Evolutionary conservation across 2,329 filamentous ascomycete species (phyloP).

Genomic region (Diplodia seriata): DNA sequence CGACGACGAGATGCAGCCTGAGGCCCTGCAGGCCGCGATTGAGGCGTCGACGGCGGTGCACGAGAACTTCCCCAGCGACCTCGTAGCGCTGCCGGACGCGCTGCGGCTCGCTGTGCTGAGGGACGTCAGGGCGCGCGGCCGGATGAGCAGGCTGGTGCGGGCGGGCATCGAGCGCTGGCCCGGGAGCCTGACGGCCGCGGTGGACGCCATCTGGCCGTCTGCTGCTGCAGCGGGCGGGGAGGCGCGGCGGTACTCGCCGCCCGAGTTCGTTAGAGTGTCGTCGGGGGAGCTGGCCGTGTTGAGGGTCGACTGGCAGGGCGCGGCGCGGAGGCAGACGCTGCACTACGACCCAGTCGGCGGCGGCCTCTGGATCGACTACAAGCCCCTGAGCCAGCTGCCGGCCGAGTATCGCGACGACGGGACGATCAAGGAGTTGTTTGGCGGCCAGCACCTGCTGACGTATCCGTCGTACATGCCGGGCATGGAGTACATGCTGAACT

Average conservation of each 20-base stretch:
- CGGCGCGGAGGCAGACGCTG: constrained; percentile 43
- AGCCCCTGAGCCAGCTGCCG: constrained; percentile 61
- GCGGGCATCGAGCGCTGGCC: constrained; percentile 46
- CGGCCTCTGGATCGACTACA: constrained; percentile 57
- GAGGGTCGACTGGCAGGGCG: neutral
- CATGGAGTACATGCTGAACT: constrained; percentile 60
- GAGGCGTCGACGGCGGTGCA: constrained; percentile 55
- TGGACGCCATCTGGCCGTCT: constrained; percentile 55
- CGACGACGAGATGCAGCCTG: constrained; percentile 5
- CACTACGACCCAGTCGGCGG: constrained; percentile 58
- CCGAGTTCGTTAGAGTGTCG: constrained; percentile 36
- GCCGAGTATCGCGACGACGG: constrained; percentile 54
- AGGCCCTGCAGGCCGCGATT: constrained; percentile 44
- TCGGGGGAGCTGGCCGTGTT: neutral
- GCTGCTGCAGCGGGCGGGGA: constrained; percentile 41
- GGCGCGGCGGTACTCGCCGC: constrained; percentile 35
- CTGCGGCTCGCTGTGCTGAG: constrained; percentile 54
- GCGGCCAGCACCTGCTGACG: constrained; percentile 58
- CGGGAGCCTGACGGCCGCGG: constrained; percentile 43
- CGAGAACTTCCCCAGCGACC: constrained; percentile 53
- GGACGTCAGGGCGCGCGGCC: constrained; percentile 56
- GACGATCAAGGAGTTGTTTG: constrained; percentile 61
- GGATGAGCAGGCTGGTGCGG: constrained; percentile 47
- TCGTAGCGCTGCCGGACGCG: constrained; percentile 43
- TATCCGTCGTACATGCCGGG: constrained; percentile 60